Base-by-base conservation (phyloP, 1,139 yeast genomes). In the Geotrichum klebahnii region DNA sequence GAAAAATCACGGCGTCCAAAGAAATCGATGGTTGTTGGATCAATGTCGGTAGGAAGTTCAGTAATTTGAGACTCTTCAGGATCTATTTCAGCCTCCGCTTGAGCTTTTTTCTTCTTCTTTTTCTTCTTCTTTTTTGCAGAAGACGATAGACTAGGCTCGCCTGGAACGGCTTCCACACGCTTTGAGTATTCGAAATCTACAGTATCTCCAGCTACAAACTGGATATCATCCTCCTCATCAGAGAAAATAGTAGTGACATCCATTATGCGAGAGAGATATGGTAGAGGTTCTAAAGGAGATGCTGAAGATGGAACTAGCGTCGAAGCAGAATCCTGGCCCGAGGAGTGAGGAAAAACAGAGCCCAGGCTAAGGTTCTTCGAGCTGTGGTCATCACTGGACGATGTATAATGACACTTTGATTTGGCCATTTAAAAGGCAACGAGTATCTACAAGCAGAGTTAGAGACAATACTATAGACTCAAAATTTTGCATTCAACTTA, bases 61-160 rank as follows among this genome's bases (percentile, higher is more conserved):
- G 39, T 5, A 14, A 19, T 14, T 16, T 40, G 35, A 19, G 44
- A 17, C 10, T 19, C 42, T 5, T 14, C 31, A 19, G 5, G 19
- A 2, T n/a, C 28, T 5, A 51, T 44, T 60, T 64, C 38, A 60
- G 36, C 23, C n/a, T 55, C 54, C 19, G 61, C 56, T 23, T 50
- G 46, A 22, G 46, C 31, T 32, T 38, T 43, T 85, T 59, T 82
- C 85, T 2, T 92, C 94, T 62, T 84, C 62, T 82, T 84, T 61
- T 81, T 83, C 56, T 63, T 76, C 77, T 68, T 69, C 60, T 66
- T 67, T 60, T 70, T 69, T 19, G 33, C 19, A 8, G 51, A 23
- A 5, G 46, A 16, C 3, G 50, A 34, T 14, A 24, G 45, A 54
- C 64, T n/a, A n/a, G 29, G 19, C 69, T 61, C 68, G 68, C 61